phyloP scores from a whole-genome alignment of 2,329 filamentous ascomycete species.

The Myriosclerotinia scirpicola region DNA sequence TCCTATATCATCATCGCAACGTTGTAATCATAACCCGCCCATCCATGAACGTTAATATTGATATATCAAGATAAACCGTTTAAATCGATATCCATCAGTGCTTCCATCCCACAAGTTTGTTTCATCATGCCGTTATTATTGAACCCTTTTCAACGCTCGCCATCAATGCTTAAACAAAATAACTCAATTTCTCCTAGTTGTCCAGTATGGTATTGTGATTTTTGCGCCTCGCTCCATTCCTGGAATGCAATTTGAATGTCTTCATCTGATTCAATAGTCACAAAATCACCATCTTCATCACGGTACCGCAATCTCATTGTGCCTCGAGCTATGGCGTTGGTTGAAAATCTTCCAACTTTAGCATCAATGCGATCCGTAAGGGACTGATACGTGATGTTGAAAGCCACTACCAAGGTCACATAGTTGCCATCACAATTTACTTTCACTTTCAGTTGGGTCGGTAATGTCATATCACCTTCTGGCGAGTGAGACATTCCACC shows the following conservation, averaged over 20 bases:
- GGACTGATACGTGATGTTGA: slow-evolving; percentile 91
- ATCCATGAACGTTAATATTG: slow-evolving; percentile 28
- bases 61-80: slow-evolving; percentile 27
- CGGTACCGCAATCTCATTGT: slow-evolving; percentile 85
- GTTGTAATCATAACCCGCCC: slow-evolving; percentile 36
- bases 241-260: slow-evolving; percentile 95
- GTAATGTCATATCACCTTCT: slow-evolving; percentile 53
- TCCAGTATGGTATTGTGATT: slow-evolving; percentile 59
- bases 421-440: slow-evolving; percentile 91
- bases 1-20: slow-evolving; percentile 37
- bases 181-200: slow-evolving; percentile 88
- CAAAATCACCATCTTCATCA: slow-evolving; percentile 89
- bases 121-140: background rate
- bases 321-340: slow-evolving; percentile 77
- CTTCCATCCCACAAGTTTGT: background rate
- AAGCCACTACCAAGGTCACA: slow-evolving; percentile 92
- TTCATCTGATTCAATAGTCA: slow-evolving; percentile 92
- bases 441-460: slow-evolving; percentile 88
- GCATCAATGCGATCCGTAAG: slow-evolving; percentile 94
- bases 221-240: slow-evolving; percentile 81
- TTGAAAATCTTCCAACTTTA: slow-evolving; percentile 85
- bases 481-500: slow-evolving; percentile 28
- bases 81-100: slow-evolving; percentile 19
- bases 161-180: slow-evolving; percentile 62
- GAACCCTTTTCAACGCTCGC: slow-evolving; percentile 26